Evolutionary conservation across 306 rosid species (phyloP).

Genomic region (Trifolium dubium): DNA sequence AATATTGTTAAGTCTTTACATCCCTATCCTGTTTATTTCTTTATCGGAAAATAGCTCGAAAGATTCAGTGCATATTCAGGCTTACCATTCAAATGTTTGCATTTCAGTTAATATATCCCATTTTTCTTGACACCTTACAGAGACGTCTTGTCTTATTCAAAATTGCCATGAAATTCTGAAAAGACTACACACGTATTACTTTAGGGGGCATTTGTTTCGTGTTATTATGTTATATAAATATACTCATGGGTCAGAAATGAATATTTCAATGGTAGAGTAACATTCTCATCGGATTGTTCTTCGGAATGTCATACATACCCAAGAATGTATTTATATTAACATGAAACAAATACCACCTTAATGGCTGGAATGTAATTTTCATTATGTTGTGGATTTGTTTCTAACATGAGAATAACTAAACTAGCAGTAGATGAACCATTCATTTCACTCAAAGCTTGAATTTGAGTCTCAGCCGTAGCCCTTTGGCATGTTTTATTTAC

Average conservation of each 20-base stretch:
- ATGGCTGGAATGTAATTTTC: conserved; percentile 19
- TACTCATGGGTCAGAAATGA: background rate
- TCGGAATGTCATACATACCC: background rate
- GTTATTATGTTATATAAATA: background rate
- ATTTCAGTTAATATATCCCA: conserved; percentile 2
- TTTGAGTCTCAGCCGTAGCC: background rate
- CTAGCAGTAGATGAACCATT: conserved; percentile 1
- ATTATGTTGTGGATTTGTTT: background rate
- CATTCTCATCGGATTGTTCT: background rate
- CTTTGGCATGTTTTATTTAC: conserved; percentile 2
- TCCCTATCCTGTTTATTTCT: background rate
- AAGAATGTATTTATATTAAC: background rate
- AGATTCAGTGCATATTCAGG: conserved; percentile 13
- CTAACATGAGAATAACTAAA: conserved; percentile 1
- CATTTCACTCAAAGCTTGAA: background rate
- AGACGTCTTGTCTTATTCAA: background rate
- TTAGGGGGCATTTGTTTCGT: background rate
- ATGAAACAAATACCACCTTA: background rate
- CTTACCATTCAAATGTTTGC: conserved; percentile 1
- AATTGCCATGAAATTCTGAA: conserved; percentile 15
- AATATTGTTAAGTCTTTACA: background rate
- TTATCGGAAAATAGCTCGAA: background rate
- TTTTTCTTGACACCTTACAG: conserved; percentile 28
- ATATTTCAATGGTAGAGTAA: background rate
- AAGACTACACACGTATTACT: conserved; percentile 4